These are phyloP conservation scores for Nitzschia palea DNA, from an alignment of 108 stramenopile species.

Conservation along the genomic window DNA sequence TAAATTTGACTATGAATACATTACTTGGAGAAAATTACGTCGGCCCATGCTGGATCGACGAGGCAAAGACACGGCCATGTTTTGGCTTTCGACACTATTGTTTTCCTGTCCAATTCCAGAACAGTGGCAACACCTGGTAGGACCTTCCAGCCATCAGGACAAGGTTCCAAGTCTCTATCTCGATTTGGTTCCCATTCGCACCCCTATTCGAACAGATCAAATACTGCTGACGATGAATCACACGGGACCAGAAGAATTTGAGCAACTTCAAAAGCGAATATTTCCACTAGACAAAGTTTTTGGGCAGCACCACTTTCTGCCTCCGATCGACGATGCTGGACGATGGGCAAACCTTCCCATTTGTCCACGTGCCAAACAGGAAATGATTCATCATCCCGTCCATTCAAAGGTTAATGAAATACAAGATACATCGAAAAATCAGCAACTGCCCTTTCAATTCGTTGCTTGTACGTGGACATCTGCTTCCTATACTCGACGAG, in stretches of 20 bases:
- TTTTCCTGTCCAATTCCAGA: conserved; percentile 77
- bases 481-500: conserved; percentile 28
- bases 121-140: conserved; percentile 18
- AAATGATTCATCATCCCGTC: no score
- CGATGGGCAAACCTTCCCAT: conserved; percentile 79
- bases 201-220: conserved; percentile 38
- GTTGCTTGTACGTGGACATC: conserved; percentile 37
- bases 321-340: conserved; percentile 65
- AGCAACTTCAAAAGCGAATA: neutral
- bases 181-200: conserved; percentile 77
- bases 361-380: conserved; percentile 28
- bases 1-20: conserved; percentile 73
- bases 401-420: neutral
- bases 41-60: conserved; percentile 38
- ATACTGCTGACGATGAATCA: conserved; percentile 22
- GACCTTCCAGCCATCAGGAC: neutral
- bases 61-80: conserved; percentile 45
- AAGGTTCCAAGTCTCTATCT: conserved; percentile 35
- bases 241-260: conserved; percentile 7
- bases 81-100: conserved; percentile 40
- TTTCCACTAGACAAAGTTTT: conserved; percentile 9
- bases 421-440: neutral
- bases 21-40: conserved; percentile 40
- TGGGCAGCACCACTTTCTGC: conserved; percentile 54
- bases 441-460: conserved; percentile 16